Base-by-base conservation (phyloP, 768 basidiomycete genomes). In the Zangia roseola region DNA sequence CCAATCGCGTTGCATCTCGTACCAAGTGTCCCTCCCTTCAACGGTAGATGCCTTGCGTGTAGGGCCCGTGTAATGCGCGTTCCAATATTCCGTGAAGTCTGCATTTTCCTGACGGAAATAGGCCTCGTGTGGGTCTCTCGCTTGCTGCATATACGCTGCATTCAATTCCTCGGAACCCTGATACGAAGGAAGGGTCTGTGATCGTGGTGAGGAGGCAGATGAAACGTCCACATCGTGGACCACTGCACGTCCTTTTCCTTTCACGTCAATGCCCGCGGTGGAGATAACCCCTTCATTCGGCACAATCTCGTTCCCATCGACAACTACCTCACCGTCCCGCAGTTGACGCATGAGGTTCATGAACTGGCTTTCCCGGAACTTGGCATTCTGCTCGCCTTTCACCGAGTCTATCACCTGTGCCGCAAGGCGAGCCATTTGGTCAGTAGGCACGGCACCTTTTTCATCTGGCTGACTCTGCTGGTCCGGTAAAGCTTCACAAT, bases 361-460 rank as follows among this genome's bases (percentile, higher is more conserved):
- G 64, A 97, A 97, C 50, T 80, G 76, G 65, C 90, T 92, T 26
- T 91, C 79, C 68, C 82, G 77, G 60, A 97, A 93, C 64, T 95
- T 97, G 30, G 84, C 81, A 61, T 90, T 92, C 59, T 79, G 75
- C 46, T 89, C 88, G 49, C 84, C 69, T 59, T 79, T 74, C 39
- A 94, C 79, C n/a, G 85, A 77, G 35, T 90, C 81, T 46, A 95
- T 71, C 33, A 95, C 77, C 36, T 83, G 71, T 9, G 82, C 90
- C 10, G 93, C 93, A 8, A 90, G 86, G 24, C 80, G 78, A 3
- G 92, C 86, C 39, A 95, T 82, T 39, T 89, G 84, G 56, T 93
- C 89, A 3, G 58, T 8, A 57, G 60, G 38, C 25, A 52, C 54
- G 62, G 59, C 49, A 63, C 58, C 1, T 48, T 68, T 60, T 33